These are phyloP conservation scores for Filobasidium uniguttulatum DNA, from an alignment of 1,284 basidiomycete genomes.

Conservation along the genomic window DNA sequence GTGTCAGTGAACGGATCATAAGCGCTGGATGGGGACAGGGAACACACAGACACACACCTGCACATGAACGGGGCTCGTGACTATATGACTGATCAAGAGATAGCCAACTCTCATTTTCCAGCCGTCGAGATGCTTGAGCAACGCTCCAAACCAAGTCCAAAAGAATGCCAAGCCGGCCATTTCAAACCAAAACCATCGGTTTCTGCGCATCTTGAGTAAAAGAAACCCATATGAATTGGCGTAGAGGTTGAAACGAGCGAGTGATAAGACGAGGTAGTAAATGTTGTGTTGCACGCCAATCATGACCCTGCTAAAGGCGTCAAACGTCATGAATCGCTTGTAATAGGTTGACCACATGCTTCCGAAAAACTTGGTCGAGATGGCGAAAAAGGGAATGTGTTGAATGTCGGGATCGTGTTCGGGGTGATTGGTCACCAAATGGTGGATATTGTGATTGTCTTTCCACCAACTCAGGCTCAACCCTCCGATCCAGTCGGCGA, in stretches of 20 bases:
- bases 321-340: slow-evolving; percentile 71
- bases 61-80: slow-evolving; percentile 44
- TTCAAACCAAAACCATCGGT: slow-evolving; percentile 38
- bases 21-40: neutral
- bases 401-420: slow-evolving; percentile 82
- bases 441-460: slow-evolving; percentile 96
- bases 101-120: slow-evolving; percentile 39
- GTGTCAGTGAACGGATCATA: neutral
- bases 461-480: slow-evolving; percentile 97
- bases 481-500: slow-evolving; percentile 67
- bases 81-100: slow-evolving; percentile 42
- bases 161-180: slow-evolving; percentile 40
- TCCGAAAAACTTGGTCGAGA: slow-evolving; percentile 71
- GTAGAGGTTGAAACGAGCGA: slow-evolving; percentile 94
- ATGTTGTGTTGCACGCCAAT: slow-evolving; percentile 74
- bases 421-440: slow-evolving; percentile 92
- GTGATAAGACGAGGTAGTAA: slow-evolving; percentile 81
- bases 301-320: slow-evolving; percentile 53
- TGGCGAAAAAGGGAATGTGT: slow-evolving; percentile 93
- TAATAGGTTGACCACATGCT: slow-evolving; percentile 91
- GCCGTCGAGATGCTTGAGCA: slow-evolving; percentile 36
- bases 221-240: slow-evolving; percentile 72
- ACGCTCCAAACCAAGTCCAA: slow-evolving; percentile 42
- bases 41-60: slow-evolving; percentile 33
- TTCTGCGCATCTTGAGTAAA: slow-evolving; percentile 32